Base-by-base conservation (phyloP, 2,329 filamentous ascomycete genomes). In the Chrysoporthe cubensis region DNA sequence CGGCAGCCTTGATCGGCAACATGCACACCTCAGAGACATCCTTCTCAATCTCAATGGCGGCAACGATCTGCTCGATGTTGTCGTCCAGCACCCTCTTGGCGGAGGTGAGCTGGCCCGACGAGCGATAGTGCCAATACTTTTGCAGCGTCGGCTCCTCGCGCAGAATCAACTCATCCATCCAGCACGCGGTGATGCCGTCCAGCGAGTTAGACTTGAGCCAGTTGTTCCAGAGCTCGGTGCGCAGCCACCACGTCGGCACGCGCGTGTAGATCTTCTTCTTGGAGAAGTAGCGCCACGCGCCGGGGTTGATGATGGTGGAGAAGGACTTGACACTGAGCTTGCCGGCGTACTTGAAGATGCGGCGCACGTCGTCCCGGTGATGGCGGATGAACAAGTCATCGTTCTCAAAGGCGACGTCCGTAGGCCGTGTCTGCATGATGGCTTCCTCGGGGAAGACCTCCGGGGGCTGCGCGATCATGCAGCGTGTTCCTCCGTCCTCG, bases 161-260 rank as follows among this genome's bases (percentile, higher is more conserved):
- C 2, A 85, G 74, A 14, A 84, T 78, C 21, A 80, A 75, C 74
- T 85, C 83, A 69, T 85, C 83, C 74, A 84, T 78, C 79, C 82
- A 84, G 67, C 83, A 82, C 1, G 81, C 80, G 14, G 81, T 81
- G 7, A 84, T 79, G 16, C 80, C 83, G 62, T 85, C 83, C 14
- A 85, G 76, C 43, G 79, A 79, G 42, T 76, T 76, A 0, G 78
- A 77, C 32, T 81, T 79, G 62, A 83, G 81, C 83, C 83, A 85
- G 16, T 78, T 76, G 67, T 82, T 82, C 83, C 83, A 85, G 52
- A 85, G 79, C 68, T 81, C 76, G 1, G 82, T 83, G n/a, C 83
- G 78, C 61, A 83, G 78, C 61, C 76, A 80, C 69, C 82, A 83
- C 8, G 83, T 85, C 0, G 82, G 82, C 0, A 83, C 72, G 1